Percentiles rank a stretch among this genome's conserved stretches.
These are phyloP conservation scores for Xylariaceae sp. DNA, from an alignment of 2,329 filamentous ascomycete species.

Conservation along the genomic window DNA sequence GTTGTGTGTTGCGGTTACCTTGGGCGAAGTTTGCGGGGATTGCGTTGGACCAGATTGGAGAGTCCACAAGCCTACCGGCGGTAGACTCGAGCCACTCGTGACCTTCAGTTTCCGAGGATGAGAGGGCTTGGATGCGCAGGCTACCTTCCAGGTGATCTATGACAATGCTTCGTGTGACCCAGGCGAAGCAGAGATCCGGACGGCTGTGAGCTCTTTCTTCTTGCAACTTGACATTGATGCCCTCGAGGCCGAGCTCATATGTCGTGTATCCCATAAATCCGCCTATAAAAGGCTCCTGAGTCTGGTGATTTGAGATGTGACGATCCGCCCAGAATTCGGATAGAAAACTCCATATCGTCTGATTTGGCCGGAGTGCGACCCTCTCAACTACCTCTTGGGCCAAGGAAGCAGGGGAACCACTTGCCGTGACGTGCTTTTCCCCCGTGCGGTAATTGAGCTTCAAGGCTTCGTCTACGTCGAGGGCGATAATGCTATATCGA, in stretches of 20 bases:
- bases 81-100: slow-evolving; percentile 44
- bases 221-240: slow-evolving; percentile 43
- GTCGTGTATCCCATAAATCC: slow-evolving; percentile 81
- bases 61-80: slow-evolving; percentile 31
- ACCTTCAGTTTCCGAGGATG: slow-evolving; percentile 32
- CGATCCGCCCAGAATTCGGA: slow-evolving; percentile 40
- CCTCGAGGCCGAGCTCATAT: slow-evolving; percentile 73
- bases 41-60: slow-evolving; percentile 31
- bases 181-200: slow-evolving; percentile 70
- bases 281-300: slow-evolving; percentile 62
- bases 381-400: slow-evolving; percentile 25
- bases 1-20: slow-evolving; percentile 12
- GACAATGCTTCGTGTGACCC: slow-evolving; percentile 72
- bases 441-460: slow-evolving; percentile 54
- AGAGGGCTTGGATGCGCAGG: slow-evolving; percentile 64
- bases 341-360: slow-evolving; percentile 47
- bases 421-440: slow-evolving; percentile 36
- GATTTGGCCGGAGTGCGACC: slow-evolving; percentile 25
- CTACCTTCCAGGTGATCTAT: slow-evolving; percentile 62
- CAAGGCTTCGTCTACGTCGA: slow-evolving; percentile 53
- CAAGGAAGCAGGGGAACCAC: slow-evolving; percentile 16
- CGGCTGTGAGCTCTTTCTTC: slow-evolving; percentile 37
- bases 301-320: slow-evolving; percentile 22
- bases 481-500: slow-evolving; percentile 67
- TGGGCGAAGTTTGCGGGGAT: slow-evolving; percentile 12